A percentile compares a stretch with the other conserved stretches of the same genome.
These are phyloP conservation scores for Cercospora janseana DNA, from an alignment of 2,329 filamentous ascomycete species.

Conservation along the genomic window DNA sequence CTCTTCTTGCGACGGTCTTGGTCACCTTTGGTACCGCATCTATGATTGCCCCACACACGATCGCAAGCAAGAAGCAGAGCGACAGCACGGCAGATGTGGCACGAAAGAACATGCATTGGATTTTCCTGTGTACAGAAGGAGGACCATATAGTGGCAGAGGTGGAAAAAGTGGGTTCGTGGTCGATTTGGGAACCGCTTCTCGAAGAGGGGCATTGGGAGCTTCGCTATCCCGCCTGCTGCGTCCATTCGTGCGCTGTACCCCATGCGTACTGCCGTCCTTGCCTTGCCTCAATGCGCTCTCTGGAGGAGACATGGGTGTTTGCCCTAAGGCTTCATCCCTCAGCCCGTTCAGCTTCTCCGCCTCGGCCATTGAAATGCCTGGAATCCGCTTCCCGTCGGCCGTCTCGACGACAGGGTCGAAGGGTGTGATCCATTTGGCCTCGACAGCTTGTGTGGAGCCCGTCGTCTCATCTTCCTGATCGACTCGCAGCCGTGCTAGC, in stretches of 20 bases:
- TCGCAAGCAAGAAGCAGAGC: conserved; percentile 69
- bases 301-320: conserved; percentile 34
- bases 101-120: conserved; percentile 67
- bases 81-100: conserved; percentile 72
- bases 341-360: conserved; percentile 65
- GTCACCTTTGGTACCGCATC: conserved; percentile 60
- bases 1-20: conserved; percentile 50
- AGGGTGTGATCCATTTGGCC: conserved; percentile 62
- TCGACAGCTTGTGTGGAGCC: conserved; percentile 58
- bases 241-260: conserved; percentile 29
- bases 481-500: conserved; percentile 43
- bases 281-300: conserved; percentile 40
- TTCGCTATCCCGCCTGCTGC: conserved; percentile 43
- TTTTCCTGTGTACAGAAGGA: conserved; percentile 60
- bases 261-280: conserved; percentile 46
- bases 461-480: conserved; percentile 43
- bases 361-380: conserved; percentile 67
- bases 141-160: conserved; percentile 79
- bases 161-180: conserved; percentile 79
- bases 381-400: conserved; percentile 66
- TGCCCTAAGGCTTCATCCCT: conserved; percentile 51
- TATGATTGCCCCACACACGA: conserved; percentile 71
- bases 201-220: conserved; percentile 44
- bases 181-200: conserved; percentile 57
- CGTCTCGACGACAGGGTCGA: conserved; percentile 70